A percentile compares a stretch with the other conserved stretches of the same genome.
phyloP scores from a whole-genome alignment of 805 yeast species.

The Yarrowia porcina region DNA sequence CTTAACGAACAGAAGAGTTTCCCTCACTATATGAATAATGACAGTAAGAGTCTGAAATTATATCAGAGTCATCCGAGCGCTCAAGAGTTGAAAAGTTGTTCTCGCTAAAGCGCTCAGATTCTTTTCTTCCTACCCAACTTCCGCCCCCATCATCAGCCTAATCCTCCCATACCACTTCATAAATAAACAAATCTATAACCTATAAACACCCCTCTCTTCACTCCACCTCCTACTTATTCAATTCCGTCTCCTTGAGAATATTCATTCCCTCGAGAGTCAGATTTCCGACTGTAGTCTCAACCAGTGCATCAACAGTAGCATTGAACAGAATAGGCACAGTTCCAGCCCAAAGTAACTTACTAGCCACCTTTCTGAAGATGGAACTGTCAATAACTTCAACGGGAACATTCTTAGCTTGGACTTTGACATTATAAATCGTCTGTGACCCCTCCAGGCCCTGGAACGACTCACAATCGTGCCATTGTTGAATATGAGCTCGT shows the following conservation, averaged over 20 bases:
- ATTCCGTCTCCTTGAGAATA: slow-evolving; percentile 16
- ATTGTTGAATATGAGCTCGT: neutral
- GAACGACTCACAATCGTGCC: slow-evolving; percentile 13
- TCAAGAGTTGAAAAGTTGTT: too few relatives aligned
- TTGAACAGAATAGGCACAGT: slow-evolving; percentile 15
- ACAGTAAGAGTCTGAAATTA: too few relatives aligned
- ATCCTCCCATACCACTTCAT: too few relatives aligned
- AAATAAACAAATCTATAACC: slow-evolving; percentile 16
- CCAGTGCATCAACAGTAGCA: slow-evolving; percentile 6
- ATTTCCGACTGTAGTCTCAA: neutral
- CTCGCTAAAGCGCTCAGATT: too few relatives aligned
- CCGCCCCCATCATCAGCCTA: too few relatives aligned
- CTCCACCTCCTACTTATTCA: slow-evolving; percentile 7
- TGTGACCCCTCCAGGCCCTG: slow-evolving; percentile 15
- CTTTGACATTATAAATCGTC: slow-evolving; percentile 10
- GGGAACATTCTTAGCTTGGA: neutral
- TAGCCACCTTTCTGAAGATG: slow-evolving; percentile 13
- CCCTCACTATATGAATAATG: too few relatives aligned
- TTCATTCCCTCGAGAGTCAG: slow-evolving; percentile 7
- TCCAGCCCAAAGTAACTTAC: slow-evolving; percentile 5
- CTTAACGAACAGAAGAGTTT: too few relatives aligned
- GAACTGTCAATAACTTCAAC: slow-evolving; percentile 2
- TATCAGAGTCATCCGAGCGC: too few relatives aligned
- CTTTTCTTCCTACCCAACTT: too few relatives aligned
- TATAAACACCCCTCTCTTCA: too few relatives aligned